Conservation (phyloP, 768 basidiomycete genomes). For the Suillus tomentosus region DNA sequence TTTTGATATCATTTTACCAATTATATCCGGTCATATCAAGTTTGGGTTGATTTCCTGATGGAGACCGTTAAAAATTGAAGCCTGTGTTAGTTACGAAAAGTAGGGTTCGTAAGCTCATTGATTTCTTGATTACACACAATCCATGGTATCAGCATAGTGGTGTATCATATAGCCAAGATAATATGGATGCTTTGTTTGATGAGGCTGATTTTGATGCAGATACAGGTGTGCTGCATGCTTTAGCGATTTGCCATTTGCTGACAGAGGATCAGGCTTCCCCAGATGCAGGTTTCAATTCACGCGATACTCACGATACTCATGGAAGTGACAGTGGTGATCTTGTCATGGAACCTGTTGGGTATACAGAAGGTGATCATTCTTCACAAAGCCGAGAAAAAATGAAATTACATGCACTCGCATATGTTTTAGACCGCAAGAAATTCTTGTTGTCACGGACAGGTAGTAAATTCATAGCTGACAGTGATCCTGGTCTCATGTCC, state of each 20-base stretch:
- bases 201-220: background rate
- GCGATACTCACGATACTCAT: no score
- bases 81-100: no score
- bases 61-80: background rate
- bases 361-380: constrained; percentile 6
- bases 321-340: background rate
- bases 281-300: no score
- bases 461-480: background rate
- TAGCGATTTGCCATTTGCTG: background rate
- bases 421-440: constrained; percentile 4
- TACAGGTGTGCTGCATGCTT: no score
- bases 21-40: no score
- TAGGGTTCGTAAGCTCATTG: no score
- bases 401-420: constrained; percentile 6
- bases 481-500: constrained; percentile 5
- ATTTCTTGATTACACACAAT: background rate
- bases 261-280: no score
- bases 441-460: background rate
- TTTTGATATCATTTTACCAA: no score
- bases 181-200: background rate
- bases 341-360: constrained; percentile 8
- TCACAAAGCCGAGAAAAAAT: background rate
- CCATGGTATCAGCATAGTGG: background rate
- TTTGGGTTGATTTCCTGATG: no score
- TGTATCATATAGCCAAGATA: no score